Percentiles rank a stretch among this genome's conserved stretches.
Evolutionary conservation across 2,329 filamentous ascomycete genomes (phyloP).

Genomic region (Westerdykella aurantiaca): DNA sequence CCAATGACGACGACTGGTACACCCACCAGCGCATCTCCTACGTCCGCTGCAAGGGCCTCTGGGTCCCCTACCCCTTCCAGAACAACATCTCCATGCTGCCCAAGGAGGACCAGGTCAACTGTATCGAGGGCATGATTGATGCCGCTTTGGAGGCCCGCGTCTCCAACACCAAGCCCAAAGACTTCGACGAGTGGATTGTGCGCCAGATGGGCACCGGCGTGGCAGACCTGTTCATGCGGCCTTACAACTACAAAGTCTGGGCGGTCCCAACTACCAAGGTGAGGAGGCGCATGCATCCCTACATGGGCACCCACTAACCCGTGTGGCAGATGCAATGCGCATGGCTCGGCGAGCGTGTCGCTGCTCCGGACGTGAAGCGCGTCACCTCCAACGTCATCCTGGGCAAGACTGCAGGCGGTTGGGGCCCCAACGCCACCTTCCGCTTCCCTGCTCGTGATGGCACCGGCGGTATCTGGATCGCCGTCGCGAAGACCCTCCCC

Average conservation of each 20-base stretch:
- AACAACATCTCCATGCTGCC: slow-evolving; percentile 99
- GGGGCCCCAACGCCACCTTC: slow-evolving; percentile 98
- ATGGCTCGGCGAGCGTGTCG: slow-evolving; percentile 98
- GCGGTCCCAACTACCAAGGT: slow-evolving; percentile 96
- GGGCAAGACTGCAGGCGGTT: slow-evolving; percentile 92
- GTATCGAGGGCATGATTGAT: slow-evolving; percentile 93
- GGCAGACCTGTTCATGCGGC: slow-evolving; percentile 95
- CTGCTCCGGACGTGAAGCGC: slow-evolving; percentile 89
- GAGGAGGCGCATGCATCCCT: slow-evolving; percentile 29
- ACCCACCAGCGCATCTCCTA: slow-evolving; percentile 98
- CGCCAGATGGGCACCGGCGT: slow-evolving; percentile 85
- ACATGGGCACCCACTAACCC: slow-evolving; percentile 2
- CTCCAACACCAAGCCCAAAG: slow-evolving; percentile 82
- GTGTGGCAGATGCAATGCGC: slow-evolving; percentile 86
- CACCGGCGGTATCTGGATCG: slow-evolving; percentile 98
- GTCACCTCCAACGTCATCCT: slow-evolving; percentile 93
- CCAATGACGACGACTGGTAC: slow-evolving; percentile 92
- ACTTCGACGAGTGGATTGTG: slow-evolving; percentile 98
- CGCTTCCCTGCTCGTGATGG: slow-evolving; percentile 93
- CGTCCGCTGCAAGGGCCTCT: slow-evolving; percentile 90
- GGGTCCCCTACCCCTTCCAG: slow-evolving; percentile 99
- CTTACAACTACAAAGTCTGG: slow-evolving; percentile 99
- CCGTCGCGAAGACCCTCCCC: slow-evolving; percentile 87
- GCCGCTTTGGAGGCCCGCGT: slow-evolving; percentile 82
- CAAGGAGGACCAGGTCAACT: slow-evolving; percentile 93